Conservation (phyloP, 495 filamentous ascomycete species). For the Hypomontagnella monticulosa region DNA sequence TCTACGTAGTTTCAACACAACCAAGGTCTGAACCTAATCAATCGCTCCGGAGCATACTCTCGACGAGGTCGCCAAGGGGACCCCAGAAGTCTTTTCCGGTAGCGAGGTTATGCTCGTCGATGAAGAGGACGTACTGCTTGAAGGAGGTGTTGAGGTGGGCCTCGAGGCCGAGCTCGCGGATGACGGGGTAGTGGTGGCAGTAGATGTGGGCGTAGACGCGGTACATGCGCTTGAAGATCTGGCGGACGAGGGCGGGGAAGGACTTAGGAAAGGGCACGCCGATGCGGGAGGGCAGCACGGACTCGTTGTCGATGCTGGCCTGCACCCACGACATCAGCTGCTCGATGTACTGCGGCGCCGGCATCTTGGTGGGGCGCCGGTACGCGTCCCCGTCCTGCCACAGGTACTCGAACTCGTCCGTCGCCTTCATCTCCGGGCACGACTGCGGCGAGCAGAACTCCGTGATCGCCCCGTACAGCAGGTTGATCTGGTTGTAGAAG, state of each 20-base stretch:
- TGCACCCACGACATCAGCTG: constrained; percentile 98
- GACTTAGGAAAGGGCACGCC: constrained; percentile 95
- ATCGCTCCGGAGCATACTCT: constrained; percentile 95
- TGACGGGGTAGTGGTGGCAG: constrained; percentile 98
- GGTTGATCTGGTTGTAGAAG: constrained; percentile 99
- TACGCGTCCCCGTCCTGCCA: constrained; percentile 96
- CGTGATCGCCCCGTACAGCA: constrained; percentile 97
- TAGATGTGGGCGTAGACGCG: constrained; percentile 99
- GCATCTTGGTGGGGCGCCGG: constrained; percentile 97
- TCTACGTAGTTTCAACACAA: no score
- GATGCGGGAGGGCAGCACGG: constrained; percentile 91
- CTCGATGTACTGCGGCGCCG: constrained; percentile 96
- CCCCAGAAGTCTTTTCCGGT: constrained; percentile 98
- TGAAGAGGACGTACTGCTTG: constrained; percentile 98
- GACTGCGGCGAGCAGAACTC: constrained; percentile 98
- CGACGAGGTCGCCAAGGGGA: constrained; percentile 93
- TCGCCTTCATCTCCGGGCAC: constrained; percentile 99
- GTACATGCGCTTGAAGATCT: constrained; percentile 98
- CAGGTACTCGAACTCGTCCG: constrained; percentile 99
- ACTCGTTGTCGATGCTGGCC: constrained; percentile 92
- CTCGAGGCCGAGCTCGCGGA: constrained; percentile 93
- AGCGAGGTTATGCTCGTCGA: constrained; percentile 88
- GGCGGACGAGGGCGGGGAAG: constrained; percentile 84
- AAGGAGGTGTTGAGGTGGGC: constrained; percentile 99
- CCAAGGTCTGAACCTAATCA: constrained; percentile 45